Conservation (phyloP, 2,329 filamentous ascomycete genomes). For the Paraconiothyrium sp. region DNA sequence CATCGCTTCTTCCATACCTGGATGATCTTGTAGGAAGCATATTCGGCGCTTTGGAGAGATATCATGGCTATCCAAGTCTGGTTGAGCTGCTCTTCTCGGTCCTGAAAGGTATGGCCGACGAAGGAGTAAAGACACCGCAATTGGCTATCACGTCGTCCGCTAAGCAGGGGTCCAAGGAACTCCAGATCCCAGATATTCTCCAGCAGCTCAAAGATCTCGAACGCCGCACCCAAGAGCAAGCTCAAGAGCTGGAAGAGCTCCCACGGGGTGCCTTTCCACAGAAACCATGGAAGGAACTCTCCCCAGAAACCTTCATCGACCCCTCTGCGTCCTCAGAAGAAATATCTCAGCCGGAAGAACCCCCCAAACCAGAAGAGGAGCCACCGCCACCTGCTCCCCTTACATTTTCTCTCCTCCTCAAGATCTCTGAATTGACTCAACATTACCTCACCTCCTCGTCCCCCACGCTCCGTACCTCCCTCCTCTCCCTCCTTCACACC, state of each 20-base stretch:
- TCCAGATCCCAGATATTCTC: conserved; percentile 26
- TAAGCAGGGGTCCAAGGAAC: neutral
- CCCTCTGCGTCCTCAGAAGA: conserved; percentile 43
- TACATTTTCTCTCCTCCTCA: conserved; percentile 81
- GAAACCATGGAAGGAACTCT: conserved; percentile 46
- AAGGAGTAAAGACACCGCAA: conserved; percentile 71
- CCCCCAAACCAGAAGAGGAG: conserved; percentile 66
- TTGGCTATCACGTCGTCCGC: conserved; percentile 50
- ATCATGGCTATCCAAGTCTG: conserved; percentile 88
- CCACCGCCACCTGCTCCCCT: conserved; percentile 74
- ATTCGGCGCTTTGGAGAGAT: conserved; percentile 92
- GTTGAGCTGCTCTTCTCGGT: conserved; percentile 88
- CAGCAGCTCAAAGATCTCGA: conserved; percentile 48
- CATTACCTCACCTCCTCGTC: conserved; percentile 90
- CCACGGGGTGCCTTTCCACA: conserved; percentile 36
- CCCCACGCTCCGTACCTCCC: conserved; percentile 77
- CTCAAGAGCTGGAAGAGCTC: conserved; percentile 36
- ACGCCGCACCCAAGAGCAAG: conserved; percentile 34
- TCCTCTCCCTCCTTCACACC: conserved; percentile 79
- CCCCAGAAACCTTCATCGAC: conserved; percentile 45
- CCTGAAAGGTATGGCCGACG: conserved; percentile 81
- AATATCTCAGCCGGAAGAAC: conserved; percentile 43
- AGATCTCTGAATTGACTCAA: conserved; percentile 84
- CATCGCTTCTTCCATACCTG: conserved; percentile 82
- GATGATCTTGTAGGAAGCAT: conserved; percentile 92